These are phyloP conservation scores for Moricandia moricandioides DNA, from an alignment of 345 rosid species.

Conservation along the genomic window DNA sequence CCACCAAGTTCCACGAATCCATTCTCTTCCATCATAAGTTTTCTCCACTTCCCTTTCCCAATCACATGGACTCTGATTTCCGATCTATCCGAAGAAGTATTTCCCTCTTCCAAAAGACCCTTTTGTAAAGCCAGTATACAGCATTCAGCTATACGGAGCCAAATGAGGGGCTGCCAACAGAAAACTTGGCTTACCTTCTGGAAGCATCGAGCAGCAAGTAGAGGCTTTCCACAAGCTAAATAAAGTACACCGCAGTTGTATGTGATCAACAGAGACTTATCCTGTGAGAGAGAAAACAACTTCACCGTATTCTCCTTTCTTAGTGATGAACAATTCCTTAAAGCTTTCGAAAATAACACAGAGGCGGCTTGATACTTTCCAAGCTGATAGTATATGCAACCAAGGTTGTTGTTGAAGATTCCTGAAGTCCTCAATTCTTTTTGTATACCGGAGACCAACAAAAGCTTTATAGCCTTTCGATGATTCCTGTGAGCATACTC, in stretches of 20 bases:
- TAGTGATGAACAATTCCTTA: slow-evolving; percentile 59
- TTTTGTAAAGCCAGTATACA: slow-evolving; percentile 81
- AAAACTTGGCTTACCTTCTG: slow-evolving; percentile 71
- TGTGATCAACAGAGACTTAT: slow-evolving; percentile 71
- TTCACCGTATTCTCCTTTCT: slow-evolving; percentile 70
- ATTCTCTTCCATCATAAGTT: slow-evolving; percentile 61
- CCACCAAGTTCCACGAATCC: slow-evolving; percentile 43
- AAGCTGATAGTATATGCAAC: slow-evolving; percentile 84
- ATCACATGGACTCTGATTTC: slow-evolving; percentile 59
- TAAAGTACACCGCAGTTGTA: slow-evolving; percentile 87
- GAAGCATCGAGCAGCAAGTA: slow-evolving; percentile 85
- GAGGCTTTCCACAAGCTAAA: slow-evolving; percentile 82
- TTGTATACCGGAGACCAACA: slow-evolving; percentile 72
- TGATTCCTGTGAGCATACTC: slow-evolving; percentile 96
- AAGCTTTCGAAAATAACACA: slow-evolving; percentile 73
- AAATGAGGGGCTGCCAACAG: slow-evolving; percentile 66
- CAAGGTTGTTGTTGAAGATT: slow-evolving; percentile 88
- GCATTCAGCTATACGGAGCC: slow-evolving; percentile 97
- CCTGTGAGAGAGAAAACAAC: slow-evolving; percentile 71
- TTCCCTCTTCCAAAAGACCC: slow-evolving; percentile 53
- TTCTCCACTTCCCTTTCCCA: slow-evolving; percentile 95
- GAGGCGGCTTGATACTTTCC: slow-evolving; percentile 65
- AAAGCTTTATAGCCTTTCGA: slow-evolving; percentile 88
- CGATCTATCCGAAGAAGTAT: slow-evolving; percentile 44
- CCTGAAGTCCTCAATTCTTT: slow-evolving; percentile 66